phyloP scores from a whole-genome alignment of 768 basidiomycete genomes.

The Lentinula edodes region DNA sequence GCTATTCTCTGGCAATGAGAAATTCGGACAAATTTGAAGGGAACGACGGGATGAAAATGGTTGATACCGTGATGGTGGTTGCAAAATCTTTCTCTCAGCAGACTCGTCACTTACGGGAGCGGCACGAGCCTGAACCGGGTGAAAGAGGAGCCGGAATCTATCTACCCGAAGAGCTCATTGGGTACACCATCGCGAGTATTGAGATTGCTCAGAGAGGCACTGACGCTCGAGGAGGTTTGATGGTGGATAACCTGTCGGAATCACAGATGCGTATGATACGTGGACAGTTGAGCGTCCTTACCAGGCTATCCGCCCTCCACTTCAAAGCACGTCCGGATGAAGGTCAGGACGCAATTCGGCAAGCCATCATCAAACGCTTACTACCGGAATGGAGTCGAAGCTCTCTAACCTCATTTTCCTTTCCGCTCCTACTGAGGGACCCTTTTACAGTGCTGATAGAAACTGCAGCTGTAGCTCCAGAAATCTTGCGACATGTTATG shows the following conservation, averaged over 20 bases:
- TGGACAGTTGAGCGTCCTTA: conserved; percentile 66
- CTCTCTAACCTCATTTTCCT: conserved; percentile 75
- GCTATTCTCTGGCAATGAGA: conserved; percentile 53
- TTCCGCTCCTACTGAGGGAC: conserved; percentile 83
- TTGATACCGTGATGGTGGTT: conserved; percentile 80
- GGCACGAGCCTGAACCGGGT: conserved; percentile 62
- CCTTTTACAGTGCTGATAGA: conserved; percentile 89
- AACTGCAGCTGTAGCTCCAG: conserved; percentile 83
- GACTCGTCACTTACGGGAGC: conserved; percentile 74
- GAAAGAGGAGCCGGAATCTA: conserved; percentile 85
- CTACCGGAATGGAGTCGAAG: conserved; percentile 90
- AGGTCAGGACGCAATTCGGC: conserved; percentile 70
- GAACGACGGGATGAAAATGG: conserved; percentile 68
- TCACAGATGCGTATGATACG: conserved; percentile 73
- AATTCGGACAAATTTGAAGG: conserved; percentile 46
- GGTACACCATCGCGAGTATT: conserved; percentile 78
- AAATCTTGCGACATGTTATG: conserved; percentile 85
- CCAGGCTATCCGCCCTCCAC: conserved; percentile 58
- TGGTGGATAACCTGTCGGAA: conserved; percentile 77
- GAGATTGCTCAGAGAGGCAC: conserved; percentile 79
- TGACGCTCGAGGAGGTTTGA: conserved; percentile 37
- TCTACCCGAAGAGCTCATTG: conserved; percentile 85
- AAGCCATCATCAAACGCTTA: conserved; percentile 84
- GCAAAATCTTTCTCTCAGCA: conserved; percentile 80
- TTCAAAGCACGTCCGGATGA: conserved; percentile 70